Evolutionary conservation across 176 grass and related monocot species (phyloP), one percentile per base, ranked within the genome.

Genomic region (sorghum (Sorghum bicolor)): DNA sequence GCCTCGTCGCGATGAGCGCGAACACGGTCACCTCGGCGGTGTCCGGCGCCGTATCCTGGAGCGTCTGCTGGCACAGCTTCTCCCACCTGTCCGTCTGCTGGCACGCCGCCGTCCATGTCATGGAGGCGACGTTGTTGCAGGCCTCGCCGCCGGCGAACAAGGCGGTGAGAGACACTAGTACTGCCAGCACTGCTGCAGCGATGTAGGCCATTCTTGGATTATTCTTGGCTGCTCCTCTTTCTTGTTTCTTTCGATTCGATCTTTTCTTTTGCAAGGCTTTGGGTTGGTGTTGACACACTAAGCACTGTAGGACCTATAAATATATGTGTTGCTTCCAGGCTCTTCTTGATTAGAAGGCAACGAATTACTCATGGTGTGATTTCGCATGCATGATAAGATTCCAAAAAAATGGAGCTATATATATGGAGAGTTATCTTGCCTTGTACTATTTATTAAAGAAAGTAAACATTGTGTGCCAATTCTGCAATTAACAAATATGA

Each of bases 61-160:
- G 70, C 9, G 39, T 79, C 26, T 66, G 38, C 61, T 43, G 2
- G 85, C 85, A 86, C 2, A 87, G 70, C 8, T 30, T 22, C 17
- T 39, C 30, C 77, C 55, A 64, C 9, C 10, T 13, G 53, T 19
- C 13, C 55, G 7, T 16, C 34, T 63, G 55, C 5, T 70, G 30
- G 77, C 77, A 79, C 10, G 77, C 77, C 16, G 47, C 62, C 5
- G 19, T 0, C 28, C 10, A 48, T n/a, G 33, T 6, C 70, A 81
- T 75, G 44, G 61, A 1, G 4, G 44, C 43, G 4, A 67, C 34
- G 2, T n/a, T 3, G 12, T 17, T 4, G 85, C 85, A 86, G 1
- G 24, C 55, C 24, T 28, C 32, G 24, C 41, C 19, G 53, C 15
- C 76, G 32, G 10, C 19, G 55, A 69, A 17, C 72, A 63, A 1